Base-by-base conservation (phyloP, 352 stramenopile genomes). In the Globisporangium mamillatum region DNA sequence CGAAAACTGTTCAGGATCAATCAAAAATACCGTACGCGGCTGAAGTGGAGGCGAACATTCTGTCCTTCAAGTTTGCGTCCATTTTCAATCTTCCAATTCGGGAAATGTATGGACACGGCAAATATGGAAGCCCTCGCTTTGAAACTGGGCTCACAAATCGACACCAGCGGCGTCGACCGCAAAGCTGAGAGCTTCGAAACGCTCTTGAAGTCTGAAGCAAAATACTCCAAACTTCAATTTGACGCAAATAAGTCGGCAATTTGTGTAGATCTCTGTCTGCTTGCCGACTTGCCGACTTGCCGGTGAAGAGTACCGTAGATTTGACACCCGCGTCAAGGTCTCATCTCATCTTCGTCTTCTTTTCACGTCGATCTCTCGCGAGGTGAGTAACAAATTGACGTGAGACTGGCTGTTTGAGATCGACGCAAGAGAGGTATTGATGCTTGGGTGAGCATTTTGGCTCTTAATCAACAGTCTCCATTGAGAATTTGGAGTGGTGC, bases 131-230 rank as follows among this genome's bases (percentile, higher is more conserved):
- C 52, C 4, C 24, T 4, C 12, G 3, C 4, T 5, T 46, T 46
- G 6, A 36, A 9, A 34, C 22, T 18, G 34, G 36, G n/a, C n/a
- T 18, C 9, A 12, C 38, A 4, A 44, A 64, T 64, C 59, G 60
- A 64, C 60, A 64, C 60, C 1, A 4, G 25, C 14, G 38, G 38
- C 60, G 60, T 64, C 60, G 60, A 64, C 60, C 38, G 48, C 55
- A 41, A 22, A 60, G 2, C 5, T 60, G 55, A 41, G 9, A 41
- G 9, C 1, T 8, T 41, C 34, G 9, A 8, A n/a, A 64, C 24
- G n/a, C 14, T 36, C 27, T 64, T 57, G 41, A 64, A 64, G 60
- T 64, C 60, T 64, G 60, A 64, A 64, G 60, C 60, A 27, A 18
- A 32, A 32, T 7, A 18, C 46, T 18, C 16, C 53, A 20, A 44